These are phyloP conservation scores for Candida chauliodis DNA, from an alignment of 805 yeast species.

Conservation along the genomic window DNA sequence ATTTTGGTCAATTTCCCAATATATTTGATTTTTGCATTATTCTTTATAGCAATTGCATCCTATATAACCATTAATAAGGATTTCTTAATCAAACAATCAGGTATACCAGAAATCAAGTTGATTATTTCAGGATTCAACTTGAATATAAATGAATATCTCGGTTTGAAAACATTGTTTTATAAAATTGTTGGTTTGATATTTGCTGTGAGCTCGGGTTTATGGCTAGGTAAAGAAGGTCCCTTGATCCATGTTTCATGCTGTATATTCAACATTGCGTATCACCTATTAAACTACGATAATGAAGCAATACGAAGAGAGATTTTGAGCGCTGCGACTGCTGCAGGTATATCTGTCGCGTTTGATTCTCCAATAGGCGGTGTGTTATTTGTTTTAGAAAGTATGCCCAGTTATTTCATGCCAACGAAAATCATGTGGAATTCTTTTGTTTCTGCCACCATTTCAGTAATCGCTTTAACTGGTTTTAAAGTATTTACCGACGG, in stretches of 20 bases:
- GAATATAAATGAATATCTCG: constrained; percentile 44
- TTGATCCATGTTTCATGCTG: constrained; percentile 75
- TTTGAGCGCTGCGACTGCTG: constrained; percentile 80
- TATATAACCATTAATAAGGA: constrained; percentile 24
- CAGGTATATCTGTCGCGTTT: constrained; percentile 98
- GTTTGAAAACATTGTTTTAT: constrained; percentile 46
- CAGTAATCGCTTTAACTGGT: constrained; percentile 55
- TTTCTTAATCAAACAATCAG: constrained; percentile 43
- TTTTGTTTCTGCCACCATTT: constrained; percentile 73
- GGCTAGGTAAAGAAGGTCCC: constrained; percentile 89
- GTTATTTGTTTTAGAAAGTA: constrained; percentile 66
- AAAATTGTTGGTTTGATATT: constrained; percentile 59
- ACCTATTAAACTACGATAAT: constrained; percentile 20
- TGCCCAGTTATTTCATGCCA: constrained; percentile 60
- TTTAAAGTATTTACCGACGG: constrained; percentile 40
- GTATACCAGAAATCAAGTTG: constrained; percentile 71
- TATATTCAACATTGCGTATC: constrained; percentile 36
- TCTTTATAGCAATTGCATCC: constrained; percentile 25
- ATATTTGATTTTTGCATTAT: constrained; percentile 25
- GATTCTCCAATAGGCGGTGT: constrained; percentile 96
- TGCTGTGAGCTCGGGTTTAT: constrained; percentile 71
- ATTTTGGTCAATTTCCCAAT: constrained; percentile 33
- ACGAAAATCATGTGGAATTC: constrained; percentile 77
- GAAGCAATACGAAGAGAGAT: constrained; percentile 67
- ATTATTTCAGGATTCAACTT: constrained; percentile 64